Conservation (phyloP, 2,329 filamentous ascomycete genomes). For the Cordyceps pruinosa region DNA sequence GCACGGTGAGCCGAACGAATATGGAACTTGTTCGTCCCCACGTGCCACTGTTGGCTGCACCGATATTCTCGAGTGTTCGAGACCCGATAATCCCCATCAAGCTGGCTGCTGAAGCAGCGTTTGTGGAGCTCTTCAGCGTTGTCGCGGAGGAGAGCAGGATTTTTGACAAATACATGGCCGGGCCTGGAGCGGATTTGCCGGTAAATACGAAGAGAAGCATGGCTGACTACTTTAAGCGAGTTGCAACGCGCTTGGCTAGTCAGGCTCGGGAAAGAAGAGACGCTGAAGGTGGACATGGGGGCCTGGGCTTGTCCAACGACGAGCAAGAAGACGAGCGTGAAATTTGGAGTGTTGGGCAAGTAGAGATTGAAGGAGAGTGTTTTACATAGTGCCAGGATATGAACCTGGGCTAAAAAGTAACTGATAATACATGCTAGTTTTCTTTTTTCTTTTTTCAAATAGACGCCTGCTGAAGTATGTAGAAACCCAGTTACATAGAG, state of each 20-base stretch:
- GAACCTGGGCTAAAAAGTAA: neutral
- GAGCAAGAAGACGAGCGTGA: slow-evolving; percentile 92
- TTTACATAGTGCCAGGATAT: slow-evolving; percentile 31
- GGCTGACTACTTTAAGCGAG: slow-evolving; percentile 94
- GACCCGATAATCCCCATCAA: slow-evolving; percentile 94
- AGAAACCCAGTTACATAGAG: no score
- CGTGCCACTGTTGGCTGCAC: slow-evolving; percentile 68
- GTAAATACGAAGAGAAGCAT: slow-evolving; percentile 78
- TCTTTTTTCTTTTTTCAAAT: no score
- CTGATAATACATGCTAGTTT: no score
- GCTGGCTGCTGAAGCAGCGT: slow-evolving; percentile 87
- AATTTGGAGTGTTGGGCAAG: slow-evolving; percentile 89
- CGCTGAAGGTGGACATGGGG: slow-evolving; percentile 83
- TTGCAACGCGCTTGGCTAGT: slow-evolving; percentile 73
- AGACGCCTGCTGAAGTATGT: no score
- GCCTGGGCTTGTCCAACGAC: slow-evolving; percentile 79
- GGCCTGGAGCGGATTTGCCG: slow-evolving; percentile 57
- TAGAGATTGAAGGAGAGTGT: slow-evolving; percentile 65
- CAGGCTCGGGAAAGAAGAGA: slow-evolving; percentile 86
- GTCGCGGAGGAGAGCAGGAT: slow-evolving; percentile 78
- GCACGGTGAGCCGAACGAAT: slow-evolving; percentile 74
- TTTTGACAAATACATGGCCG: slow-evolving; percentile 84
- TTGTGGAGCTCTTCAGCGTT: slow-evolving; percentile 83
- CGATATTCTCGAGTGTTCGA: slow-evolving; percentile 83
- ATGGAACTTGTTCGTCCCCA: slow-evolving; percentile 78